Percentiles rank a stretch among this genome's conserved stretches.
phyloP scores from a whole-genome alignment of 176 grass and related monocot species.

The Carex littledalei region DNA sequence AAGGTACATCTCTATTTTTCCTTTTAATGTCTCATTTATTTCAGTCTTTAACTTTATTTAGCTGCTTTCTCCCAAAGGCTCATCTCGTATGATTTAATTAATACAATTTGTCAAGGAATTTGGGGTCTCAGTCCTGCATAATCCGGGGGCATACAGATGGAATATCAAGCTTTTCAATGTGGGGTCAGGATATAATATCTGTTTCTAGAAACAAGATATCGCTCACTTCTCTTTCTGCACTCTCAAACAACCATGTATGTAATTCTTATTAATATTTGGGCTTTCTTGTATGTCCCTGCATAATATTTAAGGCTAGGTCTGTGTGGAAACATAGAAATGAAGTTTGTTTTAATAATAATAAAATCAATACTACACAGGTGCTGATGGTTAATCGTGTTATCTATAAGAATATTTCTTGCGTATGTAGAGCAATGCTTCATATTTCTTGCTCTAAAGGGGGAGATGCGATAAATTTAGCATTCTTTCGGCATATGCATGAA shows the following conservation, averaged over 20 bases:
- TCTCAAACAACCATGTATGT: conserved; percentile 48
- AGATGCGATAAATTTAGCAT: neutral
- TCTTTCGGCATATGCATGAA: neutral
- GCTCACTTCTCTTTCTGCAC: conserved; percentile 54
- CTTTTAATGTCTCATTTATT: neutral
- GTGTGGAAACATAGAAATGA: too few relatives aligned
- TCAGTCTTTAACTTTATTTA: neutral
- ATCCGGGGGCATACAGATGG: conserved; percentile 79
- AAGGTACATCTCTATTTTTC: conserved; percentile 43
- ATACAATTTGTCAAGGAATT: conserved; percentile 38
- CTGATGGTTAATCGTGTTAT: neutral
- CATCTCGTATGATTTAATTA: neutral
- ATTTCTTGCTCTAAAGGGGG: neutral
- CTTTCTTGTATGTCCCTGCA: conserved; percentile 2
- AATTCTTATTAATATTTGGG: conserved; percentile 14
- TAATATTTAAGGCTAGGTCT: neutral
- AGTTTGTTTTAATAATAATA: too few relatives aligned
- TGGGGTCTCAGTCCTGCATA: conserved; percentile 51
- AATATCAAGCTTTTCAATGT: conserved; percentile 61
- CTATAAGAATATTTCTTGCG: neutral
- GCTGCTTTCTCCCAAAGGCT: neutral
- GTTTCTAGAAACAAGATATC: conserved; percentile 90
- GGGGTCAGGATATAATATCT: conserved; percentile 77
- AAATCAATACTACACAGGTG: neutral
- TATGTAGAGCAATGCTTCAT: neutral